Conservation (phyloP, 768 basidiomycete species). For the Bullera alba region DNA sequence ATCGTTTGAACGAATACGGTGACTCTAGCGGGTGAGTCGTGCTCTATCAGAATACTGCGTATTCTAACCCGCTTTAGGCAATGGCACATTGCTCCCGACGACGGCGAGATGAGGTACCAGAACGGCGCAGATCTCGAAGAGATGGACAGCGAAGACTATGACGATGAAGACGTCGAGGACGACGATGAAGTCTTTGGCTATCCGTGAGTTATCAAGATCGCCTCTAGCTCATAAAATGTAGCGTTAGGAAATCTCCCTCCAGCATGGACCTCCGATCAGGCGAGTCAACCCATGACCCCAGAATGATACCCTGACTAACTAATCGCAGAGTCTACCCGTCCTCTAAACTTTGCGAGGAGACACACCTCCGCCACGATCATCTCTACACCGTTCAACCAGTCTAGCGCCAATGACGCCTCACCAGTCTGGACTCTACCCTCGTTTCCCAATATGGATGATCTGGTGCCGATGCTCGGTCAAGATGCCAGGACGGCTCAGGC, state of each 20-base stretch:
- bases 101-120: slow-evolving; percentile 53
- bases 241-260: slow-evolving; percentile 55
- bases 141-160: slow-evolving; percentile 58
- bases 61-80: slow-evolving; percentile 23
- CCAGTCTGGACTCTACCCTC: slow-evolving; percentile 70
- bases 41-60: slow-evolving; percentile 37
- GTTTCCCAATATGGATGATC: slow-evolving; percentile 82
- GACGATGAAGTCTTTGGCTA: slow-evolving; percentile 1
- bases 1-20: slow-evolving; percentile 40
- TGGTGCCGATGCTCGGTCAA: too few relatives aligned
- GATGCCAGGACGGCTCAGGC: too few relatives aligned
- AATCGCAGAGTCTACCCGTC: too few relatives aligned
- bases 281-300: not conserved
- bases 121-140: slow-evolving; percentile 71
- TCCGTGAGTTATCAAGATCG: too few relatives aligned
- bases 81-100: slow-evolving; percentile 54
- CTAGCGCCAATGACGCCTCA: too few relatives aligned
- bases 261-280: slow-evolving; percentile 41
- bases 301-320: too few relatives aligned
- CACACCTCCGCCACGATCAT: too few relatives aligned
- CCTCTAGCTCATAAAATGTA: slow-evolving; percentile 50
- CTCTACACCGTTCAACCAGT: too few relatives aligned
- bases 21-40: slow-evolving; percentile 41
- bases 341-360: too few relatives aligned
- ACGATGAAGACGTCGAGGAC: slow-evolving; percentile 53